Evolutionary conservation across 2,329 filamentous ascomycete species (phyloP), one percentile per base, ranked within the genome.

Genomic region (Juglanconis sp.): DNA sequence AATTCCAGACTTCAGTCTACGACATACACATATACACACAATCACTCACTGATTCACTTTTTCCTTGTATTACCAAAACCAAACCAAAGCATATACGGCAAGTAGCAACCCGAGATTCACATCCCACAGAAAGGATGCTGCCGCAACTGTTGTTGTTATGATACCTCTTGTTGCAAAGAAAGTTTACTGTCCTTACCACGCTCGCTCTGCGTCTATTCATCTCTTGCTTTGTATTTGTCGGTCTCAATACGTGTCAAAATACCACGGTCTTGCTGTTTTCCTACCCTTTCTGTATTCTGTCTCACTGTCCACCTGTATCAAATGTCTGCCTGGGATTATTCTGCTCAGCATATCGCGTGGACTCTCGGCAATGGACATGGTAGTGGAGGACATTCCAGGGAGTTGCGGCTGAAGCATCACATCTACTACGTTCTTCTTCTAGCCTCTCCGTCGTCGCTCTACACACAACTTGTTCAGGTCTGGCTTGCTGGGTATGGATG

Each of bases 1-100:
- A 52, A 63, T 51, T 40, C 15, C 13, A 4, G 17, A n/a, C 7
- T 13, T 40, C 5, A 8, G 34, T 44, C 51, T 32, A 60, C 36
- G 13, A 48, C 9, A 10, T 10, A 51, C 36, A 31, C n/a, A 48
- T 11, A 35, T 13, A 48, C 15, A 11, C 7, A 38, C 42, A 34
- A 56, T 54, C 56, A 55, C 59, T 38, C 52, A 51, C 53, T 42
- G 48, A 57, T 50, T 53, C 53, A 61, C 53, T 54, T 57, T 63
- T 55, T 60, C 44, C 51, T 60, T 54, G 17, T 48, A 40, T 50
- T 38, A 48, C 60, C 53, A 51, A 48, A 56, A 42, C 4, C 10
- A 42, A 31, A 50, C 60, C 53, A 51, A 53, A 56, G 24, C 36
- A 57, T 51, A 44, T 42, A 49, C 44, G 42, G 53, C 50, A 44